Evolutionary conservation across 2,329 filamentous ascomycete genomes (phyloP), one percentile per base, ranked within the genome.

Genomic region (Alternaria longipes): DNA sequence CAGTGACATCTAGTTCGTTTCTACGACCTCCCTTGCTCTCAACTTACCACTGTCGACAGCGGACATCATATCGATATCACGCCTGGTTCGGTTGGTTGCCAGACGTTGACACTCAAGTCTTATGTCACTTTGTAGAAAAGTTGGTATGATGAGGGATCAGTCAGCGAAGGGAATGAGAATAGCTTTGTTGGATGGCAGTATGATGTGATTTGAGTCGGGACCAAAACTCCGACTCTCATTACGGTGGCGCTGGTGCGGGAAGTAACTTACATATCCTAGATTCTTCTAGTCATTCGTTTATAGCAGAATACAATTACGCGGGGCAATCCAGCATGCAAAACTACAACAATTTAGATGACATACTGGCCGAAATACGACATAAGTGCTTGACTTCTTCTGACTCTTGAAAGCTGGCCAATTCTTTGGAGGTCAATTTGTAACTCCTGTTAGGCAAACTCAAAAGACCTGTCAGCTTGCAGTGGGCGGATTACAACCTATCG

Each of bases 1-100:
- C 1, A 3, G 8, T 34, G 1, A 11, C 18, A 11, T 22, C 4
- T 11, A 64, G 55, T 56, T 11, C 59, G 62, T 14, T 64, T 64
- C 18, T 64, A 56, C 40, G 56, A 59, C 16, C 18, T 54, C 12
- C 42, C 49, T 34, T 49, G 52, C 60, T 49, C 38, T 44, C 55
- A 50, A 32, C 56, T 49, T n/a, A 32, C 44, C 9, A 26, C 11
- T 20, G 32, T 32, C 5, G 28, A 32, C 7, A 51, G 57, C 5
- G 51, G 54, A 26, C 42, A 51, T 18, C 56, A 52, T 3, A 34
- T 64, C 11, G 62, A 64, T n/a, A 52, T 64, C 9, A n/a, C 9
- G 9, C 55, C 49, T 9, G 56, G 56, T 8, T 41, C 11, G 14
- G 16, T 54, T 40, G 62, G 54, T 30, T 64, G 62, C 49, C 26